Evolutionary conservation across 768 basidiomycete species (phyloP).

Genomic region (Paxillus rubicundulus): DNA sequence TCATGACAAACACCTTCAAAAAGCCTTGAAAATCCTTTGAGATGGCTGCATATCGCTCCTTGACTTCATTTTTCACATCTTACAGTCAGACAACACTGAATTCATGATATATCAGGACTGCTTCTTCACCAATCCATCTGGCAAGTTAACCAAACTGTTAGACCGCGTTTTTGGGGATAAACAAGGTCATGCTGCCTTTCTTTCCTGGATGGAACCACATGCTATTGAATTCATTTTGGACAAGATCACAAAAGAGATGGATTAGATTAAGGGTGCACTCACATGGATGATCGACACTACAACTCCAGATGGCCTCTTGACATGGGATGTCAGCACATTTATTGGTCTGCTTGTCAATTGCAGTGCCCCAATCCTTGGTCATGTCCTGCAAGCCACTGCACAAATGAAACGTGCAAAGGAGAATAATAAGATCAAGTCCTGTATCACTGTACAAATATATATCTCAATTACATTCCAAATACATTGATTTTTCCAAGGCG

Average conservation of each 20-base stretch:
- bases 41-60: conserved; percentile 1
- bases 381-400: not conserved
- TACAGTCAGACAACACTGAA: not conserved
- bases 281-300: not conserved
- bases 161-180: not conserved
- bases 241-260: not conserved
- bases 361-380: not conserved
- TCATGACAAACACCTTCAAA: not conserved
- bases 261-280: not conserved
- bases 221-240: too few species aligned
- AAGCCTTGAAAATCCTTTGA: not conserved
- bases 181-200: not conserved
- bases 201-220: conserved; percentile 2
- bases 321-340: conserved; percentile 1
- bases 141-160: not conserved
- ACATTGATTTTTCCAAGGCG: not conserved
- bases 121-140: conserved; percentile 1
- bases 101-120: not conserved
- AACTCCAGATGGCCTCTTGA: not conserved
- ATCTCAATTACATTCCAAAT: not conserved
- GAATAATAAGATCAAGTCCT: conserved; percentile 1
- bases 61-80: not conserved
- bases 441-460: not conserved
- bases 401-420: not conserved
- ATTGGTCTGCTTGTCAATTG: not conserved